Base-by-base conservation (phyloP, 441 rosid genomes). In the Cnidoscolus chayamansa region DNA sequence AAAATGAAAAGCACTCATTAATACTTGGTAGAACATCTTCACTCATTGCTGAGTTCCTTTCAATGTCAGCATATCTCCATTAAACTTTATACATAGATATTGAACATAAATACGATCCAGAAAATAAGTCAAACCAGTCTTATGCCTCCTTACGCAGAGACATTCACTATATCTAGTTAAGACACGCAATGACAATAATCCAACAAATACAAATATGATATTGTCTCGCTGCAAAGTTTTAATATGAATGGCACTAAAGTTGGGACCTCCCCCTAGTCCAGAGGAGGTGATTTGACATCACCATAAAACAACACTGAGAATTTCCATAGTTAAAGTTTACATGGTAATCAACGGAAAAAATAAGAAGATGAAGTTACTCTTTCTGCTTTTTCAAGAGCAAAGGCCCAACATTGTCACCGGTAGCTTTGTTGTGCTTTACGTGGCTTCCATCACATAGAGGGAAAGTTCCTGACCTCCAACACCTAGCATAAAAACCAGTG, bases 381-480 rank as follows among this genome's bases (percentile, higher is more conserved):
- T 81, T 88, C 79, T 78, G 86, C 73, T 84, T 94, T 84, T 94
- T 94, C 81, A 91, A 71, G 58, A 90, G 91, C 81, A 91, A 81
- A 81, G 97, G 98, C 8, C 96, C 98, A 78, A 94, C 97, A 56
- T 92, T 92, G 82, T 92, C 97, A 37, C 98, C 98, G 7, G 90
- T 88, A 55, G 92, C 97, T 71, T 88, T 92, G 86, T 94, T 94
- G 84, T 94, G 97, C 88, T 94, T 91, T 68, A 86, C 91, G 79
- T 94, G 98, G 59, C 86, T 72, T 66, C 98, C 98, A 79, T 91
- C 98, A 76, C 96, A 94, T 19, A 90, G 69, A 11, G 96, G 98
- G 71, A 91, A 91, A 13, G 95, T 90, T 72, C 91, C 91, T 4
- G 97, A 91, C 79, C 96, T 84, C 97, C 98, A 91, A 72, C 97